These are phyloP conservation scores for Protea cynaroides DNA, from an alignment of 164 flowering plant genomes.

Conservation along the genomic window DNA sequence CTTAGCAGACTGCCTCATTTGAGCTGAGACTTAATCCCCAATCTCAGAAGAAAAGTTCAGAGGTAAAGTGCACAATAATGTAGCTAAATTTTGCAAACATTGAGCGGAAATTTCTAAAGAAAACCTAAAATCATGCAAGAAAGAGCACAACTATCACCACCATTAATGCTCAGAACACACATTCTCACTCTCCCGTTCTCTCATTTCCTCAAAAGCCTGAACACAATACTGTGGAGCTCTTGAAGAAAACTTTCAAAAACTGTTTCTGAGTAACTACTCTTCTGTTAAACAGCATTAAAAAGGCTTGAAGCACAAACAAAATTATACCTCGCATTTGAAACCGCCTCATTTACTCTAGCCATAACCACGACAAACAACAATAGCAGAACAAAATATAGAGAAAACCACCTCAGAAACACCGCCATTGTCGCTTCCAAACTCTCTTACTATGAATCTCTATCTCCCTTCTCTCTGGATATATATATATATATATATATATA, in stretches of 20 bases:
- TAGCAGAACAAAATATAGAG: conserved; percentile 17
- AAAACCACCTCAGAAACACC: conserved; percentile 17
- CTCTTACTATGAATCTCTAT: conserved; percentile 7
- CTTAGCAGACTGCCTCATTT: not conserved
- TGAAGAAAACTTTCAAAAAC: too few relatives aligned
- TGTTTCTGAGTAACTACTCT: not conserved
- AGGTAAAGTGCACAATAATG: too few relatives aligned
- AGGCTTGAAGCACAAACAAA: conserved; percentile 5
- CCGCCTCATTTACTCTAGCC: conserved; percentile 16
- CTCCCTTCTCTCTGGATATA: conserved; percentile 9
- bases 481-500: too few relatives aligned
- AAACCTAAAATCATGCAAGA: not conserved
- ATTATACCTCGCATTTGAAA: conserved; percentile 23
- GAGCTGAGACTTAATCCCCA: not conserved
- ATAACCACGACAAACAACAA: conserved; percentile 25
- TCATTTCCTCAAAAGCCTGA: too few relatives aligned
- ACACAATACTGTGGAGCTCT: not conserved
- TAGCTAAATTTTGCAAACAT: not conserved
- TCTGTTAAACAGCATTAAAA: not conserved
- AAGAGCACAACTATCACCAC: too few relatives aligned
- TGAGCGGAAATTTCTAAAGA: too few relatives aligned
- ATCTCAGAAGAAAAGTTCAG: too few relatives aligned
- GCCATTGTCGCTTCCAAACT: conserved; percentile 21
- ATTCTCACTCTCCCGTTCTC: too few relatives aligned
- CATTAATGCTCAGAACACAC: too few relatives aligned